Percentiles rank a stretch among this genome's conserved stretches.
Conservation (phyloP, 2,329 filamentous ascomycete species). For the Neurospora sp. region DNA sequence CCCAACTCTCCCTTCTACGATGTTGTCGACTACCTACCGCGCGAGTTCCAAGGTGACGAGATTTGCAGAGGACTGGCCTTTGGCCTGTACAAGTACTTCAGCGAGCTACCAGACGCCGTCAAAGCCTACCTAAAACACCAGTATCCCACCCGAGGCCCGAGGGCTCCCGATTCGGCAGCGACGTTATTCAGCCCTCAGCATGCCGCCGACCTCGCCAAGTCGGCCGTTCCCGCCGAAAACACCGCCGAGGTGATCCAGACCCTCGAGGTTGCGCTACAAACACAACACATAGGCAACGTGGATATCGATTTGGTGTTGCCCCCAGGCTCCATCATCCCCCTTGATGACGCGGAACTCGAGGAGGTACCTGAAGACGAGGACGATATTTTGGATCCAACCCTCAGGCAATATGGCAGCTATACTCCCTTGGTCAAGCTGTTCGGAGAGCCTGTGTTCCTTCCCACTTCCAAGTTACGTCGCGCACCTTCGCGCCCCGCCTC, state of each 20-base stretch:
- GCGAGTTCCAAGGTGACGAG: slow-evolving; percentile 93
- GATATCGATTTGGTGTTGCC: slow-evolving; percentile 84
- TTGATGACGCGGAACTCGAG: slow-evolving; percentile 49
- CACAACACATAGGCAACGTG: slow-evolving; percentile 73
- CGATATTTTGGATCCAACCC: slow-evolving; percentile 52
- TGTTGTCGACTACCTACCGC: slow-evolving; percentile 80
- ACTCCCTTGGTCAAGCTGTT: slow-evolving; percentile 67
- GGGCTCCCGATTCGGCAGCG: slow-evolving; percentile 53
- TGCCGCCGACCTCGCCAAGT: slow-evolving; percentile 78
- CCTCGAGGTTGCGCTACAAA: slow-evolving; percentile 65
- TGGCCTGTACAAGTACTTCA: slow-evolving; percentile 88
- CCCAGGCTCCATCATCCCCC: slow-evolving; percentile 60
- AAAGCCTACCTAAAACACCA: slow-evolving; percentile 58
- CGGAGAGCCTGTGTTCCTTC: slow-evolving; percentile 76
- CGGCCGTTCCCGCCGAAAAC: slow-evolving; percentile 75
- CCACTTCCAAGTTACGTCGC: slow-evolving; percentile 72
- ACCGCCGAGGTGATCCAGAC: slow-evolving; percentile 61
- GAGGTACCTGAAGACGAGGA: slow-evolving; percentile 53
- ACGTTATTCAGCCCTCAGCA: slow-evolving; percentile 82
- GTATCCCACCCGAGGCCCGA: slow-evolving; percentile 42
- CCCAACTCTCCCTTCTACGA: slow-evolving; percentile 86
- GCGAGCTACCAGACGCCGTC: slow-evolving; percentile 68
- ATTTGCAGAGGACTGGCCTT: slow-evolving; percentile 85
- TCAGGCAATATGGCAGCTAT: slow-evolving; percentile 68
- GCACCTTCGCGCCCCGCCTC: slow-evolving; percentile 81